phyloP scores from a whole-genome alignment of 768 basidiomycete genomes.

The Lyophyllum semitale region DNA sequence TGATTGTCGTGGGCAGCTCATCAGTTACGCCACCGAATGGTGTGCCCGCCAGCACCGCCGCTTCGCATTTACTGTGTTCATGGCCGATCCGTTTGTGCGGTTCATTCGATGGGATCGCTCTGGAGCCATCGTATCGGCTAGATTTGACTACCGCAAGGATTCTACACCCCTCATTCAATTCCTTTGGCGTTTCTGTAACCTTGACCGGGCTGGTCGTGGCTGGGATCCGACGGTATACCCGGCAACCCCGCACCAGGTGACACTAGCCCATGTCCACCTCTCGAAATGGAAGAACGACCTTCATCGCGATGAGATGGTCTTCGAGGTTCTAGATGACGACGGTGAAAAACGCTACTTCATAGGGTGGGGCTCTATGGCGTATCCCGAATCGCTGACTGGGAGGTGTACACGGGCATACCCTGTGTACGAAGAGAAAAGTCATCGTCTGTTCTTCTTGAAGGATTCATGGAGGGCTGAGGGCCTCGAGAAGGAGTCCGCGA shows the following conservation, averaged over 20 bases:
- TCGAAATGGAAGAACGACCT: not conserved
- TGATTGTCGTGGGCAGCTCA: slow-evolving; percentile 23
- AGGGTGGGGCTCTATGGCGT: slow-evolving; percentile 13
- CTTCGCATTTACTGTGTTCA: too few relatives aligned
- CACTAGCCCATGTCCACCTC: not conserved
- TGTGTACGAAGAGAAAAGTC: slow-evolving; percentile 10
- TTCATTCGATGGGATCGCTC: slow-evolving; percentile 4
- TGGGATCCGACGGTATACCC: slow-evolving; percentile 24
- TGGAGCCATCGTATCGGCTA: not conserved
- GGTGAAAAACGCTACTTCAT: not conserved
- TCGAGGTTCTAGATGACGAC: slow-evolving; percentile 9
- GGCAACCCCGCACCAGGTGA: slow-evolving; percentile 6
- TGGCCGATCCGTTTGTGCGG: not conserved
- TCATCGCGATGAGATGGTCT: not conserved
- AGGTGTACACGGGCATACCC: slow-evolving; percentile 18
- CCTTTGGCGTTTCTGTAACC: slow-evolving; percentile 1
- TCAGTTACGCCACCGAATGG: slow-evolving; percentile 20
- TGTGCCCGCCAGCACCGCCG: slow-evolving; percentile 9
- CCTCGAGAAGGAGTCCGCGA: slow-evolving; percentile 17
- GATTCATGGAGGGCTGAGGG: slow-evolving; percentile 26
- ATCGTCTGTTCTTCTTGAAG: slow-evolving; percentile 23
- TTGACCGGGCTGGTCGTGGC: slow-evolving; percentile 20
- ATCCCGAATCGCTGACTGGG: slow-evolving; percentile 15
- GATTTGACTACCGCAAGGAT: not conserved
- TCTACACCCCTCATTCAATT: not conserved